These are phyloP conservation scores for Backusella psychrophila DNA, from an alignment of 192 early-diverging fungal species.

Conservation along the genomic window DNA sequence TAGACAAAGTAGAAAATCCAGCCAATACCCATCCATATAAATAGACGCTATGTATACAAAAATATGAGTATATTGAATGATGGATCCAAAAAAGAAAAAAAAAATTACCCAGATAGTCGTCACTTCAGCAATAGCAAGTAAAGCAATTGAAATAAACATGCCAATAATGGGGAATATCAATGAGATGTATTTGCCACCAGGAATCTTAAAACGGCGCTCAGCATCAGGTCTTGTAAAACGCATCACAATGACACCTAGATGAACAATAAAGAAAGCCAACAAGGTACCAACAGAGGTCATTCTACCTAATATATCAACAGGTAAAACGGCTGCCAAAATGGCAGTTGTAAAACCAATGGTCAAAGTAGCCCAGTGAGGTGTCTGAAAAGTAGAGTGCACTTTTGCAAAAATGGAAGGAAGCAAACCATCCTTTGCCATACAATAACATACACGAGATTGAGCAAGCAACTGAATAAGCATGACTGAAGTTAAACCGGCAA, in stretches of 20 bases:
- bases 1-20: conserved; percentile 72
- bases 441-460: conserved; percentile 85
- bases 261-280: conserved; percentile 82
- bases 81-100: conserved; percentile 46
- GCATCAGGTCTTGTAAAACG: conserved; percentile 71
- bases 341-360: conserved; percentile 65
- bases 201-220: conserved; percentile 69
- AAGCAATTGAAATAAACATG: conserved; percentile 53
- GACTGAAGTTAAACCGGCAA: conserved; percentile 78
- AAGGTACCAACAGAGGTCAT: conserved; percentile 86
- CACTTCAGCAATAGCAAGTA: conserved; percentile 64
- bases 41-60: conserved; percentile 44
- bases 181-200: conserved; percentile 44
- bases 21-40: conserved; percentile 79
- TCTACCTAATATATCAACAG: conserved; percentile 80
- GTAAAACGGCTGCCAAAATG: conserved; percentile 67
- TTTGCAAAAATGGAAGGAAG: conserved; percentile 71
- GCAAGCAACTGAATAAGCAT: conserved; percentile 72
- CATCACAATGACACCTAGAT: conserved; percentile 72
- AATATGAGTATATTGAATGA: not conserved
- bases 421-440: conserved; percentile 87
- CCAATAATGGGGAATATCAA: conserved; percentile 65
- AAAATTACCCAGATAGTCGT: conserved; percentile 57
- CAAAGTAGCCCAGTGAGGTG: conserved; percentile 73
- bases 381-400: conserved; percentile 70